Conservation (phyloP, 169 alveolate genomes). For the Plasmodium yoelii region DNA sequence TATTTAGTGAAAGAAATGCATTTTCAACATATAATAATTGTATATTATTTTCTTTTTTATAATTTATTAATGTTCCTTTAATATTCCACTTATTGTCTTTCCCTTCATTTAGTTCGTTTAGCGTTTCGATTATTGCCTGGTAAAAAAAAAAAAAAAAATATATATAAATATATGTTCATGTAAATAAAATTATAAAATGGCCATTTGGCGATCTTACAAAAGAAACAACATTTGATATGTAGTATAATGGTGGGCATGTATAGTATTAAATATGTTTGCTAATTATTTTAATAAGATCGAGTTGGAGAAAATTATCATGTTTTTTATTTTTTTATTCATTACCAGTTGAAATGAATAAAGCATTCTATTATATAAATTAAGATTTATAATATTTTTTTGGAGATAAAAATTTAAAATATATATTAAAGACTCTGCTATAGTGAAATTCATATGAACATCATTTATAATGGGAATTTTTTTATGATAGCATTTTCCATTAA, state of each 20-base stretch:
- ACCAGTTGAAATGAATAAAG: slow-evolving; percentile 60
- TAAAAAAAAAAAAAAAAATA: slow-evolving; percentile 1
- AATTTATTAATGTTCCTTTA: slow-evolving; percentile 49
- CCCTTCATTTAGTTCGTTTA: slow-evolving; percentile 36
- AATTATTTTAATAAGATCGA: no score
- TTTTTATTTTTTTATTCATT: not conserved
- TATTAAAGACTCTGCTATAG: slow-evolving; percentile 48
- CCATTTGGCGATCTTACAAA: no score
- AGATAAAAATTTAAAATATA: slow-evolving; percentile 44
- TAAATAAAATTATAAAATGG: not conserved
- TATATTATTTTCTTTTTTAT: slow-evolving; percentile 61
- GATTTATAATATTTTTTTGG: slow-evolving; percentile 30
- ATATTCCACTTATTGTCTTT: slow-evolving; percentile 58
- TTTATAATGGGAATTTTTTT: slow-evolving; percentile 34
- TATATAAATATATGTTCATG: not conserved
- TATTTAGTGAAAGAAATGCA: slow-evolving; percentile 45
- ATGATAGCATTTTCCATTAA: slow-evolving; percentile 56
- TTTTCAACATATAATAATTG: slow-evolving; percentile 48
- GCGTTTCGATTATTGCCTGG: slow-evolving; percentile 52
- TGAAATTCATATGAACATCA: slow-evolving; percentile 29
- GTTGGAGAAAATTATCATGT: no score
- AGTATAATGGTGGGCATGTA: no score
- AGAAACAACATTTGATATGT: no score
- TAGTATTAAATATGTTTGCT: no score
- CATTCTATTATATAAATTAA: slow-evolving; percentile 31